Evolutionary conservation across 176 grass and related monocot genomes (phyloP), one percentile per base, ranked within the genome.

Genomic region (Oryza glumipatula): DNA sequence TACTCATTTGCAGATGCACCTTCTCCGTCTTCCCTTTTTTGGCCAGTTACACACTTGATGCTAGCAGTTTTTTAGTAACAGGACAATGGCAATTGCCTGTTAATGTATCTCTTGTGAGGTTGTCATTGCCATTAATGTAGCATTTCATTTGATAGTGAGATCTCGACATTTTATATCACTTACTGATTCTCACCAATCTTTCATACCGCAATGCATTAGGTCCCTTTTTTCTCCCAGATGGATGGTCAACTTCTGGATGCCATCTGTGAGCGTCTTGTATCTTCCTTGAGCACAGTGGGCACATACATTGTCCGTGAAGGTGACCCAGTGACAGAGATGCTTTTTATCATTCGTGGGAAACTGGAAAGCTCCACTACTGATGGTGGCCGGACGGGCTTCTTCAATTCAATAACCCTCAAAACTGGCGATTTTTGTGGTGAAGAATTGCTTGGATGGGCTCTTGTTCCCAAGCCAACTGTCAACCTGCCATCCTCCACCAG

Each of bases 291-390:
- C 84, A 98, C 96, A 6, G 67, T 92, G 71, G 96, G 96, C 5
- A 99, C 96, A 21, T 94, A 89, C 73, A 90, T 95, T 83, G 94
- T 96, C 75, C 91, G 96, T 41, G 96, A 99, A 78, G 96, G 96
- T 30, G 96, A 99, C 36, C 96, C 93, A 9, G 96, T 99, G 77
- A 96, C 88, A 19, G 96, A 99, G 56, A 99, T 99, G 96, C 88
- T 99, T 33, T 99, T 99, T 33, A 88, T 99, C 54, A 92, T 96
- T 73, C 94, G 96, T 48, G 96, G 96, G 22, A 94, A 94, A 46
- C 75, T 99, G 71, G 96, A 99, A 67, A 99, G 96, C 56, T 99
- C 89, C 67, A 99, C 96, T 22, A 99, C 96, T 26, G 92, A 96
- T 72, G 96, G 96, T 16, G 96, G 96, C 51, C 78, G 91, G 30